Percentiles rank a stretch among this genome's conserved stretches.
These are phyloP conservation scores for Astrothelium subdiscretum DNA, from an alignment of 495 filamentous ascomycete species.

Conservation along the genomic window DNA sequence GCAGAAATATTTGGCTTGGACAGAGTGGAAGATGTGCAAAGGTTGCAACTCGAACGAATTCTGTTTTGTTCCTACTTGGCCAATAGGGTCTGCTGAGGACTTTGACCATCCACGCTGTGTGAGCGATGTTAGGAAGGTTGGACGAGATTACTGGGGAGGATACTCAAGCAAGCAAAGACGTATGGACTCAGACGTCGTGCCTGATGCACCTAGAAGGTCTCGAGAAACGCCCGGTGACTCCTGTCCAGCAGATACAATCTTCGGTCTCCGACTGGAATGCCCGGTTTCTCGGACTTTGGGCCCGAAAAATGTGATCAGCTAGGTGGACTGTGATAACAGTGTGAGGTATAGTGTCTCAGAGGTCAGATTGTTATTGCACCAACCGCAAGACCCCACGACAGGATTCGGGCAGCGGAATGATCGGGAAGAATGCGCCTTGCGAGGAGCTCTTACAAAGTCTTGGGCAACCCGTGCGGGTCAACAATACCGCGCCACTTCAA, in stretches of 20 bases:
- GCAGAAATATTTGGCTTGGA: conserved; percentile 45
- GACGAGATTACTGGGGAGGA: conserved; percentile 2
- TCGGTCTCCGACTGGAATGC: conserved; percentile 1
- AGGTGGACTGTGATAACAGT: not conserved
- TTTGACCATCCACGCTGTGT: conserved; percentile 41
- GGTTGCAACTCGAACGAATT: conserved; percentile 44
- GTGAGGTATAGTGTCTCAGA: not conserved
- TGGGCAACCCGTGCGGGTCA: not conserved
- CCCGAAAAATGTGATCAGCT: not conserved
- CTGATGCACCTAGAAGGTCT: not conserved
- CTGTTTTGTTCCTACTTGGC: conserved; percentile 59
- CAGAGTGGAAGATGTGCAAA: conserved; percentile 49
- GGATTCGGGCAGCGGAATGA: not conserved
- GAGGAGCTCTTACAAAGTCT: not conserved
- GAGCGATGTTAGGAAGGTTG: not conserved
- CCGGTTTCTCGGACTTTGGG: not conserved
- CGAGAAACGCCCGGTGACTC: not conserved
- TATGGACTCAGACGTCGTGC: not conserved
- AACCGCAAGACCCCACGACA: not conserved
- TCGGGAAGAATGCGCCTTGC: not conserved
- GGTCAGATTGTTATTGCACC: not conserved
- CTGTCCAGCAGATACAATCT: not conserved
- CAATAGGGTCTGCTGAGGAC: conserved; percentile 43
- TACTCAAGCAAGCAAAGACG: not conserved
- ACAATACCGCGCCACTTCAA: not conserved